Percentiles rank a stretch among this genome's conserved stretches.
phyloP scores from a whole-genome alignment of 2,329 filamentous ascomycete genomes.

The Hypoxylon sp. region DNA sequence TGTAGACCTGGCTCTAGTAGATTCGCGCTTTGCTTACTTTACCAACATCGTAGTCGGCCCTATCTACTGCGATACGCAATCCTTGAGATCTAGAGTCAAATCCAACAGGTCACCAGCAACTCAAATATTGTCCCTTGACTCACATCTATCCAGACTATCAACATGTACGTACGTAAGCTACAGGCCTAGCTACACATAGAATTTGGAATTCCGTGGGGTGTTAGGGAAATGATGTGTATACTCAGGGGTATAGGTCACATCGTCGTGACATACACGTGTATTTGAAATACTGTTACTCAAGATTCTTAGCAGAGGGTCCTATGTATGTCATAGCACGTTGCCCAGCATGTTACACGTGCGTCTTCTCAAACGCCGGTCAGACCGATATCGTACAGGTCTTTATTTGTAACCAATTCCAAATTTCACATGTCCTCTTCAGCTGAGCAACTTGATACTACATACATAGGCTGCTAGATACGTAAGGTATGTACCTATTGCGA shows the following conservation, averaged over 20 bases:
- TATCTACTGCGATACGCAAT: neutral
- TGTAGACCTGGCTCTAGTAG: neutral
- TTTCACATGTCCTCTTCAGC: slow-evolving; percentile 33
- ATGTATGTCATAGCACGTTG: slow-evolving; percentile 5
- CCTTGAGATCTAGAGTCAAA: neutral
- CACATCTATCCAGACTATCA: slow-evolving; percentile 5
- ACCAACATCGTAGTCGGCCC: slow-evolving; percentile 10
- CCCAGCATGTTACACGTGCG: slow-evolving; percentile 8
- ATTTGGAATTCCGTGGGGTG: slow-evolving; percentile 30
- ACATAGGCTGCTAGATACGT: too few relatives aligned
- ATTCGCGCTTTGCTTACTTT: slow-evolving; percentile 7
- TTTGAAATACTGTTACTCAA: slow-evolving; percentile 34
- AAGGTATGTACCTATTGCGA: neutral
- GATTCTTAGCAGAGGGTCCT: slow-evolving; percentile 9
- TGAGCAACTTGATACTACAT: slow-evolving; percentile 23
- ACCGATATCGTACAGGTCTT: slow-evolving; percentile 5
- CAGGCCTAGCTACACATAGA: neutral
- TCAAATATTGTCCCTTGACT: slow-evolving; percentile 35
- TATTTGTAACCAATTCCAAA: slow-evolving; percentile 40
- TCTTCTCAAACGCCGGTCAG: slow-evolving; percentile 13
- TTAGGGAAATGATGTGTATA: neutral
- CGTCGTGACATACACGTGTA: slow-evolving; percentile 16
- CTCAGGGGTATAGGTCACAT: slow-evolving; percentile 21
- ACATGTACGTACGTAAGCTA: slow-evolving; percentile 22
- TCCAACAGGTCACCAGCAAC: slow-evolving; percentile 14